Base-by-base conservation (phyloP, 768 basidiomycete species). In the Fomitopsis pulvina region DNA sequence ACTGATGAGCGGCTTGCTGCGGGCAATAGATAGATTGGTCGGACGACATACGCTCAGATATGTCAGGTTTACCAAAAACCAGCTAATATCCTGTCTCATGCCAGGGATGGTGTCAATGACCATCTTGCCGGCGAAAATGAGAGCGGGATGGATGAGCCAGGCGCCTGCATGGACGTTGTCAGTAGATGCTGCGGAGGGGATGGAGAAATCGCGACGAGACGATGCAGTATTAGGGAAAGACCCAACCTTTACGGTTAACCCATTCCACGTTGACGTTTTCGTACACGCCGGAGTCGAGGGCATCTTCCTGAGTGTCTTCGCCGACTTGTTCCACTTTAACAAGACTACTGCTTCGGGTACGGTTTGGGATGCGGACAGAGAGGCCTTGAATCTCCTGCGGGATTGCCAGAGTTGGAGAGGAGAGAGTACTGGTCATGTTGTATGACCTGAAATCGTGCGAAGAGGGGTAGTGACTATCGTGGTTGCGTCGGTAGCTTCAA, bases 81-180 rank as follows among this genome's bases (percentile, higher is more conserved):
- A 99, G 64, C 92, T 92, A 41, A 92, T 73, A 70, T 97, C 83
- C 65, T 91, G 92, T 6, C 85, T 85, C 80, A 98, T 92, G 26
- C 92, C 91, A 0, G 96, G 96, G 39, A 98, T 75, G 16, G 87
- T 87, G 72, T 98, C 95, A 60, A 99, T 80, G 59, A 94, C 77
- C 55, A 98, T 78, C 71, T 98, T 99, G 49, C 90, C 92, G 21
- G 80, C 68, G 47, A 88, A 75, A 60, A 99, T 92, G 62, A 99
- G 81, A 34, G 98, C 85, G 48, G 94, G 81, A 66, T 99, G 96
- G 52, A 99, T 97, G 58, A 95, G 71, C 96, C 96, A 99, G 58
- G 96, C 94, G 51, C 96, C 95, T 98, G 59, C 3, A 30, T 28
- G 45, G 40, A 27, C 39, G 6, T 12, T 42, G 52, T 27, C 14